phyloP scores from a whole-genome alignment of 108 stramenopile genomes.

The Nitzschia sp. region DNA sequence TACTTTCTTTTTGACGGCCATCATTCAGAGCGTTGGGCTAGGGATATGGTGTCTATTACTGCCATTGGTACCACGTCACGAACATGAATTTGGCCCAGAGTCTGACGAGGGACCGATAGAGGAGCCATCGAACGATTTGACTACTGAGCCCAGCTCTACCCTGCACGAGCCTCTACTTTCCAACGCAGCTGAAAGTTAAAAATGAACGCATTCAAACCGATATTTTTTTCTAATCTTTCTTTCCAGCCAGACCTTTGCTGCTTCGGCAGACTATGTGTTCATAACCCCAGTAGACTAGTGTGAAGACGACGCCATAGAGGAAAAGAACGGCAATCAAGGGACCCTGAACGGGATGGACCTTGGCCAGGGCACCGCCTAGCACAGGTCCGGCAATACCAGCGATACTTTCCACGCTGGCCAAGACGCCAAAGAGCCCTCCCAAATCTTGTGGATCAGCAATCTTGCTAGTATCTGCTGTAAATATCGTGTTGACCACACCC shows the following conservation, averaged over 20 bases:
- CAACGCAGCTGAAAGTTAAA: too few species aligned
- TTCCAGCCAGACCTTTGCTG: neutral
- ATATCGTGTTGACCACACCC: slow-evolving; percentile 77
- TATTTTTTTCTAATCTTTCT: neutral
- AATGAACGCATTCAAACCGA: neutral
- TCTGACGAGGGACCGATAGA: neutral
- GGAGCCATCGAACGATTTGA: too few species aligned
- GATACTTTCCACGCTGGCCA: slow-evolving; percentile 70
- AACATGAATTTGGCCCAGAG: neutral
- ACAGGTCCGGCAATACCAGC: slow-evolving; percentile 79
- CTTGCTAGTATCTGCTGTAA: slow-evolving; percentile 69
- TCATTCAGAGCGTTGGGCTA: slow-evolving; percentile 49
- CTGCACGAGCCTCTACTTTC: too few species aligned
- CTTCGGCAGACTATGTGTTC: slow-evolving; percentile 24
- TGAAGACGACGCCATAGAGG: slow-evolving; percentile 54
- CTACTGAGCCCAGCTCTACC: too few species aligned
- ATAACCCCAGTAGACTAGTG: slow-evolving; percentile 50
- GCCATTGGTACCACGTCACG: slow-evolving; percentile 53
- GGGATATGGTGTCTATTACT: slow-evolving; percentile 27
- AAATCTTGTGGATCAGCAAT: slow-evolving; percentile 68
- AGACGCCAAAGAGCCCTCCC: slow-evolving; percentile 75
- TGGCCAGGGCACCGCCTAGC: slow-evolving; percentile 57
- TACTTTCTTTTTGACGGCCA: slow-evolving; percentile 69
- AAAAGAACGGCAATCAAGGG: slow-evolving; percentile 61
- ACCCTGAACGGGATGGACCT: slow-evolving; percentile 48